Conservation (phyloP, 192 early-diverging fungal genomes). For the Geosiphon pyriformis region DNA sequence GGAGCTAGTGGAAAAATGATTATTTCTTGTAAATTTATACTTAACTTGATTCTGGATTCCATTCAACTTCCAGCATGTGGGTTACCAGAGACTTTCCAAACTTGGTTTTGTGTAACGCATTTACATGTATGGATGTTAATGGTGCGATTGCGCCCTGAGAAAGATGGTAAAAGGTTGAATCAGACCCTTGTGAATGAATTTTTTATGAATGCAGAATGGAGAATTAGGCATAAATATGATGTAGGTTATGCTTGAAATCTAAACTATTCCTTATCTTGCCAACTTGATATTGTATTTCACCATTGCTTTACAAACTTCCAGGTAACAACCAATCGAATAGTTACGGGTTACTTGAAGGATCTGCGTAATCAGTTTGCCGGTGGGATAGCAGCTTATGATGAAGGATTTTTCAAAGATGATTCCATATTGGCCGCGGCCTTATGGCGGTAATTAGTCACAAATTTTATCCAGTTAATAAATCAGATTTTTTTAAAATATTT, state of each 20-base stretch:
- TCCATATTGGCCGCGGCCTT: slow-evolving; percentile 85
- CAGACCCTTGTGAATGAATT: slow-evolving; percentile 85
- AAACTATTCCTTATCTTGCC: too few relatives aligned
- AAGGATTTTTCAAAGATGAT: slow-evolving; percentile 82
- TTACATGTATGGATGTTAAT: slow-evolving; percentile 93
- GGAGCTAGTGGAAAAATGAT: neutral
- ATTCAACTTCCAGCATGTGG: slow-evolving; percentile 39
- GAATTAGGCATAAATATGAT: slow-evolving; percentile 70
- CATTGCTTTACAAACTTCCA: slow-evolving; percentile 27
- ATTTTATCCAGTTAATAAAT: neutral
- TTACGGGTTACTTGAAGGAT: slow-evolving; percentile 72
- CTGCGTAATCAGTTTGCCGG: slow-evolving; percentile 83
- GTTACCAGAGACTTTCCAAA: slow-evolving; percentile 85
- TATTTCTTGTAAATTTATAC: slow-evolving; percentile 3
- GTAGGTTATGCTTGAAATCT: slow-evolving; percentile 38
- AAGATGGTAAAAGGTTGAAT: slow-evolving; percentile 71
- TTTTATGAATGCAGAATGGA: slow-evolving; percentile 83
- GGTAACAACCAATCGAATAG: slow-evolving; percentile 67
- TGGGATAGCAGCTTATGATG: slow-evolving; percentile 85
- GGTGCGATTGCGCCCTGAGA: slow-evolving; percentile 71
- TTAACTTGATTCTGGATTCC: too few relatives aligned
- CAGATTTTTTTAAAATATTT: neutral
- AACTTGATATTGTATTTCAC: too few relatives aligned
- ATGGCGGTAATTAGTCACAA: slow-evolving; percentile 68
- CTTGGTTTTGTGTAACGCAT: slow-evolving; percentile 88